Conservation (phyloP, 2,329 filamentous ascomycete genomes). For the Xenoacremonium recifei region DNA sequence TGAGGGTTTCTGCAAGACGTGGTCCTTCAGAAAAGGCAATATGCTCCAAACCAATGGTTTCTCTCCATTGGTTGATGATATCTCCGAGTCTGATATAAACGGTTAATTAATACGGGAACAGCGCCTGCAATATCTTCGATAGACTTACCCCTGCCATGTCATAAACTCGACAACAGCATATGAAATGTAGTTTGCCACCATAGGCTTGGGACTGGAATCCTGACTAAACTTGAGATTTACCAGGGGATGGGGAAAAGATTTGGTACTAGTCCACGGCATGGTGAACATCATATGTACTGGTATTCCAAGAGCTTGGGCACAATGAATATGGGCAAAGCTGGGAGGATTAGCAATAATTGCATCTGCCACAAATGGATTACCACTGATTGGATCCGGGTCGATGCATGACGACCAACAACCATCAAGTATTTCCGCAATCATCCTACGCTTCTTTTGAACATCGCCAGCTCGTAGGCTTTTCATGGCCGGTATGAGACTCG, state of each 20-base stretch:
- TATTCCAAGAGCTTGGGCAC: constrained; percentile 7
- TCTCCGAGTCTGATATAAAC: constrained; percentile 66
- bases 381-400: background rate
- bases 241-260: constrained; percentile 2
- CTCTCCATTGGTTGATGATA: constrained; percentile 81
- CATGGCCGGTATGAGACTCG: background rate
- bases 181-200: constrained; percentile 1
- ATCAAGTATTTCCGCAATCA: background rate
- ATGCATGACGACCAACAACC: background rate
- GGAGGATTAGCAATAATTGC: constrained; percentile 10
- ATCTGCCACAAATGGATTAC: constrained; percentile 5
- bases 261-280: constrained; percentile 3
- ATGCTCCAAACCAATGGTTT: no score
- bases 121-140: background rate
- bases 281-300: constrained; percentile 15
- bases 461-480: background rate
- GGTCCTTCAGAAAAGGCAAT: no score
- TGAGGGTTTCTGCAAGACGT: no score
- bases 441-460: background rate
- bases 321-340: constrained; percentile 12
- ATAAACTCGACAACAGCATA: constrained; percentile 5
- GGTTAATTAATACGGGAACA: no score
- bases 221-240: constrained; percentile 1
- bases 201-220: background rate
- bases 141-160: constrained; percentile 7